Evolutionary conservation across 1,139 yeast species (phyloP).

Genomic region (Taphrina confusa): DNA sequence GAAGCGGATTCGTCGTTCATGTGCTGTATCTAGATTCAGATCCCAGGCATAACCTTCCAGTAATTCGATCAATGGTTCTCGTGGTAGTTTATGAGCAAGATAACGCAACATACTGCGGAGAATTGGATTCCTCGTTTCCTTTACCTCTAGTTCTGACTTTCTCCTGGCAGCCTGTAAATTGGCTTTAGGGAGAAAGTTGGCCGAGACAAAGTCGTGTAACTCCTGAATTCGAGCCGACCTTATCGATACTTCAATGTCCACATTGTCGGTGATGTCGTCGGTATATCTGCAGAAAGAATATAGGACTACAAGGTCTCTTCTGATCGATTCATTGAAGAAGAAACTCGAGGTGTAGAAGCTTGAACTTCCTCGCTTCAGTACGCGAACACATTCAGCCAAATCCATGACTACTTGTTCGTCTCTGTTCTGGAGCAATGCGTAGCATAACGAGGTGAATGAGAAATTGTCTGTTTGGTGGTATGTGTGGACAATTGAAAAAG

Average conservation of each 20-base stretch:
- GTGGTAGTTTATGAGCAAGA: conserved; percentile 26
- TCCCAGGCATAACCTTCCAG: conserved; percentile 35
- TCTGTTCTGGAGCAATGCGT: conserved; percentile 2
- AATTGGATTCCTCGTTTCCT: conserved; percentile 2
- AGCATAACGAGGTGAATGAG: conserved; percentile 18
- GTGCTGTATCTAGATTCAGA: conserved; percentile 9
- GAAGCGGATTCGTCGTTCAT: conserved; percentile 1
- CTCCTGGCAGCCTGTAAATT: not conserved
- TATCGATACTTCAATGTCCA: not conserved
- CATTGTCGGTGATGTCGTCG: conserved; percentile 31
- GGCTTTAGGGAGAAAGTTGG: conserved; percentile 9
- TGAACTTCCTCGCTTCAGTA: conserved; percentile 18
- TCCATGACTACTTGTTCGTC: conserved; percentile 21
- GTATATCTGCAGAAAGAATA: conserved; percentile 34
- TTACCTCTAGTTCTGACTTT: conserved; percentile 11
- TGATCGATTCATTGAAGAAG: conserved; percentile 20
- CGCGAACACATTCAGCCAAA: conserved; percentile 10
- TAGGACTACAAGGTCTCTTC: conserved; percentile 25
- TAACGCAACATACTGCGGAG: conserved; percentile 21
- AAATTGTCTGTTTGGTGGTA: conserved; percentile 6
- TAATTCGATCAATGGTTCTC: conserved; percentile 33
- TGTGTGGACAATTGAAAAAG: conserved; percentile 21
- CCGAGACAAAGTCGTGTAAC: conserved; percentile 7
- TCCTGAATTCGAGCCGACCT: conserved; percentile 9
- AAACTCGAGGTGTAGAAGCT: conserved; percentile 34